Percentiles rank a stretch among this genome's conserved stretches.
Evolutionary conservation across 257 asterid species (phyloP).

Genomic region (Penstemon barbatus): DNA sequence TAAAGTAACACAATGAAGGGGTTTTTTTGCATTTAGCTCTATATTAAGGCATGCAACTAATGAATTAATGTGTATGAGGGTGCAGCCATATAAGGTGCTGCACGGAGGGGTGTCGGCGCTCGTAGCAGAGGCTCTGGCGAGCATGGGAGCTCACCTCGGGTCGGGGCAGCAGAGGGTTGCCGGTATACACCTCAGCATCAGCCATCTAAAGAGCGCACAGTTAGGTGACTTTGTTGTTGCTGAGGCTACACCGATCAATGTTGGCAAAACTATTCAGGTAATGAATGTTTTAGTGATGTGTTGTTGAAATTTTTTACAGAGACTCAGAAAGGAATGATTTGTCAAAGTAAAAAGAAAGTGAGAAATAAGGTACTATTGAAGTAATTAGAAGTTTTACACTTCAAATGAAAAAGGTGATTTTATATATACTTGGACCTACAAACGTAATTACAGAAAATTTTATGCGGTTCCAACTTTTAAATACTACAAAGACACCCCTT

Average conservation of each 20-base stretch:
- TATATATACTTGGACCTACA: no score
- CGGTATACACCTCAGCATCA: slow-evolving; percentile 55
- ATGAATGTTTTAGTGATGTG: background rate
- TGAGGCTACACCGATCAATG: slow-evolving; percentile 63
- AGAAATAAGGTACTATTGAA: background rate
- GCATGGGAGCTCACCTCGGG: slow-evolving; percentile 60
- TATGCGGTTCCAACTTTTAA: no score
- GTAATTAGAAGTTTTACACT: background rate
- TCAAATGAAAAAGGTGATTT: background rate
- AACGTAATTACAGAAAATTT: no score
- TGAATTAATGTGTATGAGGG: no score
- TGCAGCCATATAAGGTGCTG: slow-evolving; percentile 49
- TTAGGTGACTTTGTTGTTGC: slow-evolving; percentile 70
- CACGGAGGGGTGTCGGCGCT: slow-evolving; percentile 61
- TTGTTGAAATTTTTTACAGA: background rate
- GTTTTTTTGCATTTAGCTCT: no score
- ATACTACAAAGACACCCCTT: no score
- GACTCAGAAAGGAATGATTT: background rate
- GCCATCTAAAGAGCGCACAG: slow-evolving; percentile 64
- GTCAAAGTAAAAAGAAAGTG: background rate
- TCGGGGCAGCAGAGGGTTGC: slow-evolving; percentile 53
- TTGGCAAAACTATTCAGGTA: slow-evolving; percentile 76
- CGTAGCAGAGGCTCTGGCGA: slow-evolving; percentile 56
- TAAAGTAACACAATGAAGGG: no score
- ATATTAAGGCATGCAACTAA: no score